Evolutionary conservation across 495 filamentous ascomycete genomes (phyloP).

Genomic region (Xylaria acuta): DNA sequence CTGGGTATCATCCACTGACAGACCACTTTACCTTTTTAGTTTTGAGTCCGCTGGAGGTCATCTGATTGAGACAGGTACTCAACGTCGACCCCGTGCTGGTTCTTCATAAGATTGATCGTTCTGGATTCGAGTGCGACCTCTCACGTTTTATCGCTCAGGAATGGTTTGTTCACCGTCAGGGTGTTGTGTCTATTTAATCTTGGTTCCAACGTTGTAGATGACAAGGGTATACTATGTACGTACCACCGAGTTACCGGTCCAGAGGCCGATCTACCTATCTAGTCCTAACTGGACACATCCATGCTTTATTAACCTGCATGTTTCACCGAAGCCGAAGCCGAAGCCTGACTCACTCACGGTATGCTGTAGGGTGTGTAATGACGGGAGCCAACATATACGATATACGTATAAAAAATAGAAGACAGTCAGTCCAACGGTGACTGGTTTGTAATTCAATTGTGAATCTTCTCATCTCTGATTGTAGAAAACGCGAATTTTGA

Average conservation of each 20-base stretch:
- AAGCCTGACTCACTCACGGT: background rate
- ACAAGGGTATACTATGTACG: background rate
- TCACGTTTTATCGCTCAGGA: background rate
- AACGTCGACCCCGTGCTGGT: background rate
- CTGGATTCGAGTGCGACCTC: background rate
- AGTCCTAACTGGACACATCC: background rate
- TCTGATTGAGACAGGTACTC: background rate
- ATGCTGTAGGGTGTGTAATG: background rate
- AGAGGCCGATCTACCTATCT: background rate
- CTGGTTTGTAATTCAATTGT: background rate
- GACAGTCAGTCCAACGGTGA: background rate
- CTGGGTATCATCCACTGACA: background rate
- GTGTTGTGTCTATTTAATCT: background rate
- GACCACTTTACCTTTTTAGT: background rate
- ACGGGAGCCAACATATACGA: background rate
- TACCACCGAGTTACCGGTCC: too few species aligned
- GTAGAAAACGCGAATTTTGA: background rate
- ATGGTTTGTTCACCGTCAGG: background rate
- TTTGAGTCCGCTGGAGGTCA: background rate
- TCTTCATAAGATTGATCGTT: background rate
- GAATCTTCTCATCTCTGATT: background rate
- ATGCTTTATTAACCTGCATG: background rate
- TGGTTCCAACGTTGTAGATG: background rate
- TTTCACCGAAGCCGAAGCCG: background rate
- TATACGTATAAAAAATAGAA: background rate